Evolutionary conservation across 805 yeast genomes (phyloP).

Genomic region (Monosporozyma yasuniensis): DNA sequence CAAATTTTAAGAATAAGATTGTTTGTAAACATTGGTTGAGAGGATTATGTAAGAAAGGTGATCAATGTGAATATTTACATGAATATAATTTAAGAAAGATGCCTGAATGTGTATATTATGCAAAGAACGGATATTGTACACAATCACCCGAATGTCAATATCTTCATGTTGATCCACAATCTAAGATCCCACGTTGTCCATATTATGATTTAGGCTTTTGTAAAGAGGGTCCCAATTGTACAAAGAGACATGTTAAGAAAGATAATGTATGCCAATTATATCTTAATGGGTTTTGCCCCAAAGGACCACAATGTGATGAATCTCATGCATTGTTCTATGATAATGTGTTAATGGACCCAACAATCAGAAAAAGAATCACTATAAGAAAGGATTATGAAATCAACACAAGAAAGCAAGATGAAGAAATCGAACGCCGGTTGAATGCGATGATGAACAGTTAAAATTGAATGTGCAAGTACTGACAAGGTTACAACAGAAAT

Average conservation of each 20-base stretch:
- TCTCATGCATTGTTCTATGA: slow-evolving; percentile 68
- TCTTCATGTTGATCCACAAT: slow-evolving; percentile 81
- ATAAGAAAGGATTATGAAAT: slow-evolving; percentile 29
- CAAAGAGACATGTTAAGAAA: slow-evolving; percentile 69
- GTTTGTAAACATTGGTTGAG: slow-evolving; percentile 98
- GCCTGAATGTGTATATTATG: slow-evolving; percentile 91
- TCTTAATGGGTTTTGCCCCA: slow-evolving; percentile 87
- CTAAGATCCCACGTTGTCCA: slow-evolving; percentile 79
- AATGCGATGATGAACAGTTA: slow-evolving; percentile 29
- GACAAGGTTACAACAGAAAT: no score
- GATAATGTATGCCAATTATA: slow-evolving; percentile 62
- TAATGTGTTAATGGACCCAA: slow-evolving; percentile 30
- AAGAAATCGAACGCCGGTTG: slow-evolving; percentile 29
- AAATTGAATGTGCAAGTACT: no score
- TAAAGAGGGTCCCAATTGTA: slow-evolving; percentile 81
- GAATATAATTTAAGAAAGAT: slow-evolving; percentile 88
- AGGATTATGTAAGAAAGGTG: slow-evolving; percentile 94
- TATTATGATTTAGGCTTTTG: slow-evolving; percentile 86
- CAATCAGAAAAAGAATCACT: slow-evolving; percentile 21
- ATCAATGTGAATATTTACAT: slow-evolving; percentile 90
- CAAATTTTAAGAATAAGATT: slow-evolving; percentile 59
- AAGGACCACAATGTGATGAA: slow-evolving; percentile 60
- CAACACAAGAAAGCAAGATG: slow-evolving; percentile 28
- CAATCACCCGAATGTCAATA: slow-evolving; percentile 92
- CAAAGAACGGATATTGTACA: slow-evolving; percentile 75